Evolutionary conservation across 2,329 filamentous ascomycete genomes (phyloP).

Genomic region (Ophiostoma pallidulum): DNA sequence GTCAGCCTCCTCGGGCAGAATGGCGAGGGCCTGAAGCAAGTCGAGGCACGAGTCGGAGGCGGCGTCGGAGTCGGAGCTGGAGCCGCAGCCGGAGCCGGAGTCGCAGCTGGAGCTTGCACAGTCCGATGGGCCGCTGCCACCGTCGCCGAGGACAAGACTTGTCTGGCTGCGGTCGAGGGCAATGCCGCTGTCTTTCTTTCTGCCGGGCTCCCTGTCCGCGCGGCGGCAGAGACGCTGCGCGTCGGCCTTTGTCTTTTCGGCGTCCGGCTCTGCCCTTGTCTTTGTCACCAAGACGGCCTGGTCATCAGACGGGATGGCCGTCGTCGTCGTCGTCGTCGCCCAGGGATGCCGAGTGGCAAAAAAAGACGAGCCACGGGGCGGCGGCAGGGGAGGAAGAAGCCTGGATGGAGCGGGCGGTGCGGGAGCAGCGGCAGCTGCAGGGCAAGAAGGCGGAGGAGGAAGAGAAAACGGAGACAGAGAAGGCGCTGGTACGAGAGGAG

Average conservation of each 20-base stretch:
- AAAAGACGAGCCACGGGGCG: too few species aligned
- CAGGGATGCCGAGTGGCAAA: too few species aligned
- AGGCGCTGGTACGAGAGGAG: too few species aligned
- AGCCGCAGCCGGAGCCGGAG: not conserved
- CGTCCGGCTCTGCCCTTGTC: not conserved
- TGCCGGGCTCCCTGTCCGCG: not conserved
- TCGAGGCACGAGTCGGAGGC: constrained; percentile 19
- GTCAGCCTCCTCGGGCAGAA: constrained; percentile 17
- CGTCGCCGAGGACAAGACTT: not conserved
- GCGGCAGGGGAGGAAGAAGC: too few species aligned
- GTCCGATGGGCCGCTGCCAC: not conserved
- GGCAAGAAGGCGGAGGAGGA: too few species aligned
- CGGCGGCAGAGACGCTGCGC: constrained; percentile 1
- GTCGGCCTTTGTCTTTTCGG: not conserved
- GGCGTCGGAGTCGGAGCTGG: not conserved
- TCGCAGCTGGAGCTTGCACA: not conserved
- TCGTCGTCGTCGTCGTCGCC: too few species aligned
- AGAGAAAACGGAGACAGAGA: too few species aligned
- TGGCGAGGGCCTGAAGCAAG: constrained; percentile 22
- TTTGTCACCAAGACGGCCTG: not conserved
- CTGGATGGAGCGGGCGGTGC: too few species aligned
- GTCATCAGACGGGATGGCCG: not conserved
- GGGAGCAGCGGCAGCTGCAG: too few species aligned
- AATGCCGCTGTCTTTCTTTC: constrained; percentile 15
- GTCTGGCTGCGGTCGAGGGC: constrained; percentile 2